phyloP scores from a whole-genome alignment of 1,139 yeast species.

The Kazachstania sp. region DNA sequence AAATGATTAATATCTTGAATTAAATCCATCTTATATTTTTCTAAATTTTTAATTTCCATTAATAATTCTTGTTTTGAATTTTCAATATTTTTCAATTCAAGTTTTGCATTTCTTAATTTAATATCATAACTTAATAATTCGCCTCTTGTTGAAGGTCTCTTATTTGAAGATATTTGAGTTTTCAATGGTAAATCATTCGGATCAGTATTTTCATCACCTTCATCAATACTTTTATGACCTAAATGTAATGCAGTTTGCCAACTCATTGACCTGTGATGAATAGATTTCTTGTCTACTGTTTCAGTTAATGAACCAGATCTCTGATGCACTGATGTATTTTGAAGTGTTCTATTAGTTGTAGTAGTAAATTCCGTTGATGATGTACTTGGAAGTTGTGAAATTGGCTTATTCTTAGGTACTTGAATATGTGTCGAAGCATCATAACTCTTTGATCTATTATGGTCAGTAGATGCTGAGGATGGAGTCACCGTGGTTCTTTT shows the following conservation, averaged over 20 bases:
- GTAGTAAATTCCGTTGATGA: background rate
- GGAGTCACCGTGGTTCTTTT: background rate
- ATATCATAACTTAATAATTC: constrained; percentile 17
- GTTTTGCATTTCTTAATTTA: constrained; percentile 28
- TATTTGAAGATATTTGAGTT: background rate
- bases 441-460: background rate
- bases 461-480: background rate
- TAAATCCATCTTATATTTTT: constrained; percentile 27
- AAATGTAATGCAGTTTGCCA: constrained; percentile 5
- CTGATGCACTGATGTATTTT: background rate
- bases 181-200: background rate
- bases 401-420: background rate
- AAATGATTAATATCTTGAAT: constrained; percentile 31
- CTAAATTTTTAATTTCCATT: constrained; percentile 22
- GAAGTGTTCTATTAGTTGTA: background rate
- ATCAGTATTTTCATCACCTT: constrained; percentile 1
- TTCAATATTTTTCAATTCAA: constrained; percentile 31
- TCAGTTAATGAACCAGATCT: background rate
- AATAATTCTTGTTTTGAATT: constrained; percentile 18
- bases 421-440: background rate
- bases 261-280: constrained; percentile 6
- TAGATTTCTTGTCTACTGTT: background rate
- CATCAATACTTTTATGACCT: background rate
- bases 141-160: background rate
- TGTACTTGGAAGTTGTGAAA: background rate